Evolutionary conservation across 2,329 filamentous ascomycete genomes (phyloP).

Genomic region (Xylariaceae sp.): DNA sequence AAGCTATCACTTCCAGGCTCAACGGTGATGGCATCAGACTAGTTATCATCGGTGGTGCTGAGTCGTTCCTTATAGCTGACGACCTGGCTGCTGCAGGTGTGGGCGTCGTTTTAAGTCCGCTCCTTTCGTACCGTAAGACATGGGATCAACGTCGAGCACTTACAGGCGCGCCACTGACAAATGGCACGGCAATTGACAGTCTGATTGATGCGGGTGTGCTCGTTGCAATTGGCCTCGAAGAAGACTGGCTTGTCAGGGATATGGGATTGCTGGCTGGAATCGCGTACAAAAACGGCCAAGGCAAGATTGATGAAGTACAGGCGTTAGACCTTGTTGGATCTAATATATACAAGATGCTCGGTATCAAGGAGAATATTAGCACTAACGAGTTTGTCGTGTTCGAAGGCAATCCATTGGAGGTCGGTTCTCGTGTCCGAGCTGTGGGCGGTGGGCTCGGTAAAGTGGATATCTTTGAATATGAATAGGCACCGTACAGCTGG

Average conservation of each 20-base stretch:
- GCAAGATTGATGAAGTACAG: conserved; percentile 57
- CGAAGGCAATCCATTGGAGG: conserved; percentile 67
- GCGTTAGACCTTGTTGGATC: conserved; percentile 62
- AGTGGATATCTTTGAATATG: conserved; percentile 45
- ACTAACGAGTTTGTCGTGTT: conserved; percentile 63
- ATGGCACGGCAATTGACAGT: conserved; percentile 65
- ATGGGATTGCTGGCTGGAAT: conserved; percentile 65
- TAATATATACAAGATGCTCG: conserved; percentile 65
- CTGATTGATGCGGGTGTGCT: conserved; percentile 64
- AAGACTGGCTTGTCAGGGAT: conserved; percentile 68
- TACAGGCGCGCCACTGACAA: conserved; percentile 68
- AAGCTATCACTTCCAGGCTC: conserved; percentile 37
- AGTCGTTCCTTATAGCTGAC: conserved; percentile 64
- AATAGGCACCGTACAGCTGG: not conserved
- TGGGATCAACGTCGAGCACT: conserved; percentile 70
- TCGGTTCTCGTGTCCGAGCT: conserved; percentile 61
- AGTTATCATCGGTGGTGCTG: conserved; percentile 66
- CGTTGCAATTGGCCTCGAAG: conserved; percentile 62
- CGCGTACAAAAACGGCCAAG: conserved; percentile 62
- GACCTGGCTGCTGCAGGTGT: conserved; percentile 63
- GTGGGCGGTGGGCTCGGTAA: conserved; percentile 52
- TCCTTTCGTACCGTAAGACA: conserved; percentile 57
- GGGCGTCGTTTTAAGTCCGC: conserved; percentile 64
- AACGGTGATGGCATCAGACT: conserved; percentile 49
- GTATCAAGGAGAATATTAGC: conserved; percentile 44